Conservation (phyloP, 176 grass and related monocot species). For the Calamus simplicifolius region DNA sequence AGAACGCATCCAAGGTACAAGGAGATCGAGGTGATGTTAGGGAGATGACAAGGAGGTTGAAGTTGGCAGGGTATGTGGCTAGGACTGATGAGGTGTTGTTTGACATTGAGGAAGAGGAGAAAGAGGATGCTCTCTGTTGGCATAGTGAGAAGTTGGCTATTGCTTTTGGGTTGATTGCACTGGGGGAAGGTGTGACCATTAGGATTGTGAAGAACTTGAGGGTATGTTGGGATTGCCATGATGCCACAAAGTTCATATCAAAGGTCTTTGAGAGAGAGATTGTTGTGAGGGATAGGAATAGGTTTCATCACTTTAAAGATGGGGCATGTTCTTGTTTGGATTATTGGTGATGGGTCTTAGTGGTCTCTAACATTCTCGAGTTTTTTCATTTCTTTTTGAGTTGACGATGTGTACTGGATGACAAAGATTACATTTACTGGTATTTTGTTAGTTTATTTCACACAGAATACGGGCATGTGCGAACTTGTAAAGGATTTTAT, state of each 20-base stretch:
- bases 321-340: slow-evolving; percentile 66
- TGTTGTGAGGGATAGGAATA: slow-evolving; percentile 71
- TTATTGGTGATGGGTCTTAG: slow-evolving; percentile 41
- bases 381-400: too few relatives aligned
- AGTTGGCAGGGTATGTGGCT: slow-evolving; percentile 35
- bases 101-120: slow-evolving; percentile 82
- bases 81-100: slow-evolving; percentile 64
- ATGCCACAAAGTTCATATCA: slow-evolving; percentile 57
- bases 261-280: slow-evolving; percentile 62
- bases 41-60: slow-evolving; percentile 42
- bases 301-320: slow-evolving; percentile 82
- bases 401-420: too few relatives aligned
- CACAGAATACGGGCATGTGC: too few relatives aligned
- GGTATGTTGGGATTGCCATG: slow-evolving; percentile 69
- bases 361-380: too few relatives aligned
- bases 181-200: slow-evolving; percentile 35
- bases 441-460: too few relatives aligned
- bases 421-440: too few relatives aligned
- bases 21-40: slow-evolving; percentile 66
- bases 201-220: slow-evolving; percentile 71
- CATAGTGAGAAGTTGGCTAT: slow-evolving; percentile 67
- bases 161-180: slow-evolving; percentile 42
- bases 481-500: too few relatives aligned
- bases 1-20: slow-evolving; percentile 41
- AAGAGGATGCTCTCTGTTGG: slow-evolving; percentile 53